These are phyloP conservation scores for Magnusiomyces paraingens DNA, from an alignment of 1,139 yeast genomes.

Conservation along the genomic window DNA sequence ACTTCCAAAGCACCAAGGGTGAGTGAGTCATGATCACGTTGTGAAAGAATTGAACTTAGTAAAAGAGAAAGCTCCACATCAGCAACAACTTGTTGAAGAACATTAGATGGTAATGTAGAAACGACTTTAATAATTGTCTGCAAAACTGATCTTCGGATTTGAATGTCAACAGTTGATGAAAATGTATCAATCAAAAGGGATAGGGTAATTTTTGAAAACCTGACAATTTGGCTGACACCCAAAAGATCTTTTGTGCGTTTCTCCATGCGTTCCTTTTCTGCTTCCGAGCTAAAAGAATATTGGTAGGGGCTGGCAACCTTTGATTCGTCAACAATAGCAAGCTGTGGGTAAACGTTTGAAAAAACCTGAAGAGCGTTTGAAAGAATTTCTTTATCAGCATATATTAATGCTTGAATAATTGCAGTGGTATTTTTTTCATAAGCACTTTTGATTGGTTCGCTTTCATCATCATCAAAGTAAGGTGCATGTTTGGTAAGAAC, in stretches of 20 bases:
- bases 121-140: constrained; percentile 52
- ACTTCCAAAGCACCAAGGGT: constrained; percentile 51
- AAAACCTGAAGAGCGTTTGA: constrained; percentile 51
- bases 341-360: constrained; percentile 43
- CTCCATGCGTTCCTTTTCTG: constrained; percentile 14
- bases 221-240: constrained; percentile 21
- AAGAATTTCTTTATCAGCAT: constrained; percentile 62
- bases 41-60: constrained; percentile 67
- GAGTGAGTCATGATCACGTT: constrained; percentile 37
- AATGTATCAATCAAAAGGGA: constrained; percentile 63
- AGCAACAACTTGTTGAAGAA: constrained; percentile 23
- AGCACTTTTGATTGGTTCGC: constrained; percentile 13
- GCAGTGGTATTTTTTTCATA: constrained; percentile 30
- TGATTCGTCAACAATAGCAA: constrained; percentile 17
- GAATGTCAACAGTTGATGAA: constrained; percentile 67
- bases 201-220: constrained; percentile 48
- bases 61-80: constrained; percentile 36
- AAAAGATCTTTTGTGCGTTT: constrained; percentile 17
- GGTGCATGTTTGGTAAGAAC: constrained; percentile 31
- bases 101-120: constrained; percentile 26
- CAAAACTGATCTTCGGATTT: constrained; percentile 55
- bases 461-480: constrained; percentile 23
- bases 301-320: constrained; percentile 29
- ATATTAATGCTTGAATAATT: constrained; percentile 65
- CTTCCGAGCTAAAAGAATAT: constrained; percentile 19